A percentile compares a stretch with the other conserved stretches of the same genome.
These are phyloP conservation scores for Phylloporus gajari DNA, from an alignment of 1,284 basidiomycete genomes.

Conservation along the genomic window DNA sequence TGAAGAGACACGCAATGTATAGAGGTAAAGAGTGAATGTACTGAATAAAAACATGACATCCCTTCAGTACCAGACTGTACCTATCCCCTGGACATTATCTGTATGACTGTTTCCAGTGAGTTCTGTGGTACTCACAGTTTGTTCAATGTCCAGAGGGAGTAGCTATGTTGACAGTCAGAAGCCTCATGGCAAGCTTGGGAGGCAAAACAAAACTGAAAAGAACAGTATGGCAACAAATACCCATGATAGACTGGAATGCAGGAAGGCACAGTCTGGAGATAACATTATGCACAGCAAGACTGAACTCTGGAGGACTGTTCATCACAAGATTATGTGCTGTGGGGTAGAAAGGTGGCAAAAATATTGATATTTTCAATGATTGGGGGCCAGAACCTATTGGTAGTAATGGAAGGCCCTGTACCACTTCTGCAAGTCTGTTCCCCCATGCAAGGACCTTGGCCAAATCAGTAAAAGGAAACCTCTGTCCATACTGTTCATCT, in stretches of 20 bases:
- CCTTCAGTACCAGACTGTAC: constrained; percentile 45
- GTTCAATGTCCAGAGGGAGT: neutral
- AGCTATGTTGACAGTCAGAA: constrained; percentile 8
- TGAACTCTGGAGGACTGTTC: constrained; percentile 37
- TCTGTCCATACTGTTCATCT: constrained; percentile 34
- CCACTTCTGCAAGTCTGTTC: constrained; percentile 27
- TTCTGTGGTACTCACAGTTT: constrained; percentile 5
- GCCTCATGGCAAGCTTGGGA: constrained; percentile 5
- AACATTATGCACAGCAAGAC: constrained; percentile 39
- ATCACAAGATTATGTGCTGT: constrained; percentile 36
- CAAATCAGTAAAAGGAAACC: constrained; percentile 36
- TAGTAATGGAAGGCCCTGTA: constrained; percentile 15
- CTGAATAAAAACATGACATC: constrained; percentile 47
- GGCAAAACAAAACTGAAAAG: constrained; percentile 34
- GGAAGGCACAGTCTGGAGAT: constrained; percentile 33
- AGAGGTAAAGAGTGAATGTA: constrained; percentile 23
- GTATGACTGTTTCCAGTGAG: constrained; percentile 46
- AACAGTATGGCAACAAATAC: constrained; percentile 24
- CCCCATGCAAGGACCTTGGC: constrained; percentile 26
- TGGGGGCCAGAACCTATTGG: constrained; percentile 17
- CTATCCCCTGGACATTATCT: constrained; percentile 45
- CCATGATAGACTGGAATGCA: constrained; percentile 34
- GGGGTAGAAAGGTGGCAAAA: constrained; percentile 23
- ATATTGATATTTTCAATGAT: constrained; percentile 12
- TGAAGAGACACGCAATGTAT: neutral